Evolutionary conservation across 1,139 yeast species (phyloP).

Genomic region (Debaryomycetaceae sp.): DNA sequence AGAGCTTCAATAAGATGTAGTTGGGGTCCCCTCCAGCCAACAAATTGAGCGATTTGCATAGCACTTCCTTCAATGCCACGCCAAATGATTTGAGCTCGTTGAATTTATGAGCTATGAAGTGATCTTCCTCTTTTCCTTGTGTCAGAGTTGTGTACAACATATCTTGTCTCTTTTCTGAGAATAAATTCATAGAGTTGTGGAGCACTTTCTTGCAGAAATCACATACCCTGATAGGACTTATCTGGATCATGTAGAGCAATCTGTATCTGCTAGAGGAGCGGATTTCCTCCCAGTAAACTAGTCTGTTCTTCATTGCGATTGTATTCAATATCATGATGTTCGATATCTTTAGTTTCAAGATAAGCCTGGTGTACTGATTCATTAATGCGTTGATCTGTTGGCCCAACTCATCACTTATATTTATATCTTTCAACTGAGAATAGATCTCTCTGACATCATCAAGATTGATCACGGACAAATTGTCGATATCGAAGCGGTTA

Average conservation of each 20-base stretch:
- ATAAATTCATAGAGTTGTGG: slow-evolving; percentile 4
- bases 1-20: slow-evolving; percentile 2
- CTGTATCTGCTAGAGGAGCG: slow-evolving; percentile 23
- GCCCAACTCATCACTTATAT: slow-evolving; percentile 3
- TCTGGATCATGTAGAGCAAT: slow-evolving; percentile 32
- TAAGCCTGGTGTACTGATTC: slow-evolving; percentile 21
- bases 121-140: slow-evolving; percentile 15
- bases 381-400: slow-evolving; percentile 15
- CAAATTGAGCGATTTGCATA: background rate
- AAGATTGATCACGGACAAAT: slow-evolving; percentile 14
- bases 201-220: slow-evolving; percentile 11
- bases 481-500: slow-evolving; percentile 20
- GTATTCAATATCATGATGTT: slow-evolving; percentile 35
- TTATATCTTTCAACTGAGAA: background rate
- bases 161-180: background rate
- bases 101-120: slow-evolving; percentile 9
- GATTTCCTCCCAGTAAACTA: slow-evolving; percentile 35
- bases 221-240: slow-evolving; percentile 24
- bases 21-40: slow-evolving; percentile 1
- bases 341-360: slow-evolving; percentile 27
- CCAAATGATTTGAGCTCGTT: background rate
- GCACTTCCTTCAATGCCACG: background rate
- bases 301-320: slow-evolving; percentile 29
- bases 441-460: slow-evolving; percentile 10
- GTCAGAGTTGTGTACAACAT: slow-evolving; percentile 3